Evolutionary conservation across 108 stramenopile genomes (phyloP), one percentile per base, ranked within the genome.

Genomic region (Skeletonema potamos): DNA sequence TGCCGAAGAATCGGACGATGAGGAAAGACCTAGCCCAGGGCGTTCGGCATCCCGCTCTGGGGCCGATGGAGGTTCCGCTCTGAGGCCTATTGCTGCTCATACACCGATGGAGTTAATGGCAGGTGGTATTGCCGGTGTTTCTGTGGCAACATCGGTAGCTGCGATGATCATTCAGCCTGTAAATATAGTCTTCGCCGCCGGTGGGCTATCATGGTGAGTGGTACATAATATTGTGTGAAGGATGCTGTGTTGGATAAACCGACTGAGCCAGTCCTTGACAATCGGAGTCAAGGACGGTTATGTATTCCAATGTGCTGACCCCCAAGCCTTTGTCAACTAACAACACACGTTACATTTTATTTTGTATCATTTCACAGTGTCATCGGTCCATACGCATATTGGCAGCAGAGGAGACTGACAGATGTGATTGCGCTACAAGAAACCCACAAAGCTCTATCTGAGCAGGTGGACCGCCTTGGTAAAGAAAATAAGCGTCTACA

Each of bases 151-250:
- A 17, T 46, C 88, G 13, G 54, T 88, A 4, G 79, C 70, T 27
- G 87, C 91, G 20, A 89, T 92, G 76, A 66, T 89, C 41, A 46
- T 89, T 18, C 75, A 87, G 57, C 76, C 79, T 11, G 69, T 61
- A 1, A 69, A 60, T 34, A 69, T 86, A 57, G 88, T 89, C 12
- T 73, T 83, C 60, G 64, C 80, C 0, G 86, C 88, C 13, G 88
- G 91, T 15, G 78, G 85, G 11, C 29, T 92, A 37, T 84, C 87
- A 27, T 70, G 76, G 76, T 77, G 48, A 70, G 68, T 57, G n/a
- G n/a, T 26, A 18, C 3, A 34, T 44, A 37, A 17, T 24, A 1
- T 51, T 6, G 6, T 20, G 48, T 51, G 48, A 51, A 20, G 39
- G 39, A 39, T 41, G 39, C 4, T 15, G n/a, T 13, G 15, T 41